Percentiles rank a stretch among this genome's conserved stretches.
phyloP scores from a whole-genome alignment of 306 rosid species.

The Vicia sativa region DNA sequence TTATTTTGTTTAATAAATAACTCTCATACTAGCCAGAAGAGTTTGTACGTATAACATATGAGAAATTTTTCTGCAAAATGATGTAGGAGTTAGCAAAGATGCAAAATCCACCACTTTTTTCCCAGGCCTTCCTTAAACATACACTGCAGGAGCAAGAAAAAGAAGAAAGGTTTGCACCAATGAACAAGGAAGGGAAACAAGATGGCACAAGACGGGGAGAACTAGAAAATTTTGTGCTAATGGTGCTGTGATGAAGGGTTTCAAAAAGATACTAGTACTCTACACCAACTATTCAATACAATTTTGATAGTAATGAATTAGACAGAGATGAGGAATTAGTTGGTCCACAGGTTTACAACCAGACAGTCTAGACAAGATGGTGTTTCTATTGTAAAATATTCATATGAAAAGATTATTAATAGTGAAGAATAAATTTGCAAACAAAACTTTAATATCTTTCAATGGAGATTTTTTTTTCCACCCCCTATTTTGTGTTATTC shows the following conservation, averaged over 20 bases:
- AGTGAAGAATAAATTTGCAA: too few species aligned
- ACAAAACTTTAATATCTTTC: too few species aligned
- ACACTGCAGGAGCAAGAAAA: conserved; percentile 85
- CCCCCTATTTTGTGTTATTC: too few species aligned
- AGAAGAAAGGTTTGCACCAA: conserved; percentile 80
- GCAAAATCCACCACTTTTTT: conserved; percentile 86
- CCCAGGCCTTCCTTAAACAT: conserved; percentile 89
- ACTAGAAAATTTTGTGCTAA: conserved; percentile 57
- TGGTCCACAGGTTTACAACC: too few species aligned
- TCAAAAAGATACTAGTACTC: conserved; percentile 83
- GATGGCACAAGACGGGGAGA: conserved; percentile 98
- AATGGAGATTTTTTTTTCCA: too few species aligned
- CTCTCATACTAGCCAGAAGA: not conserved
- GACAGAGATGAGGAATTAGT: too few species aligned
- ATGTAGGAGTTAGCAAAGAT: conserved; percentile 83
- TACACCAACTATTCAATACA: conserved; percentile 65
- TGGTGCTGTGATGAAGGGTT: conserved; percentile 61
- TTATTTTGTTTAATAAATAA: not conserved
- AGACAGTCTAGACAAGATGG: conserved; percentile 64
- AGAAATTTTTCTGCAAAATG: not conserved
- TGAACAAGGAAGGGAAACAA: conserved; percentile 76
- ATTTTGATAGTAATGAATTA: too few species aligned
- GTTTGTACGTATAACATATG: not conserved
- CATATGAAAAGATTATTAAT: conserved; percentile 37
- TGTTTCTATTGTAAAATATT: conserved; percentile 51